Evolutionary conservation across 148 eudicot species (phyloP), one percentile per base, ranked within the genome.

Genomic region (Cornus controversa): DNA sequence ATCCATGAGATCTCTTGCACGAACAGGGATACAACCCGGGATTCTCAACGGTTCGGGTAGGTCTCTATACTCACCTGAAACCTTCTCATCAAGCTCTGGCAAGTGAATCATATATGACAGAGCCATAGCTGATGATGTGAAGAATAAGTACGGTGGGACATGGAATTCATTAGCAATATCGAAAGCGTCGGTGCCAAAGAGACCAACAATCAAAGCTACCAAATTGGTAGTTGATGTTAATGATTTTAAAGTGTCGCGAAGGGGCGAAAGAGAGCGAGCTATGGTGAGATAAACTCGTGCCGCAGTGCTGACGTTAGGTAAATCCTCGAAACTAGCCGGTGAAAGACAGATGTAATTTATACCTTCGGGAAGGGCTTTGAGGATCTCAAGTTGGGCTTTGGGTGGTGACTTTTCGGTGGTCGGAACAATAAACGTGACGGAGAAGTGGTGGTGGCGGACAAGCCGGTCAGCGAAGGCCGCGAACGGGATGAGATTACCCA

Each of bases 371-470:
- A 86, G 87, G 65, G 80, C 69, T 8, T 80, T 76, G 28, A 88
- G 42, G 67, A 71, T 77, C 2, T 82, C 42, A 27, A 40, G 72
- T 40, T 83, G 88, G 23, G 84, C 71, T 77, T 36, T 15, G 68
- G 87, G 34, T 5, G 88, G 85, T 22, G 88, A 78, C 6, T 7
- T 7, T 2, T 84, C 86, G 70, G 71, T 11, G 57, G 70, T 70
- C 2, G 87, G 88, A 75, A 88, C 57, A 24, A 88, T 6, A 42
- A 90, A 78, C 8, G 93, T 81, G 57, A 83, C 22, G 60, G 80
- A 58, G 67, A 88, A 80, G 13, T 70, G 75, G 45, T 70, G 79
- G 58, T 18, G 57, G 20, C 73, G 24, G 10, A 77, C 8, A 8
- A 90, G 75, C 22, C 81, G 84, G 25, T 84, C 85, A 18, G 88